Percentiles rank a stretch among this genome's conserved stretches.
Conservation (phyloP, 208 protist species). For the Plasmodiophora brassicae region DNA sequence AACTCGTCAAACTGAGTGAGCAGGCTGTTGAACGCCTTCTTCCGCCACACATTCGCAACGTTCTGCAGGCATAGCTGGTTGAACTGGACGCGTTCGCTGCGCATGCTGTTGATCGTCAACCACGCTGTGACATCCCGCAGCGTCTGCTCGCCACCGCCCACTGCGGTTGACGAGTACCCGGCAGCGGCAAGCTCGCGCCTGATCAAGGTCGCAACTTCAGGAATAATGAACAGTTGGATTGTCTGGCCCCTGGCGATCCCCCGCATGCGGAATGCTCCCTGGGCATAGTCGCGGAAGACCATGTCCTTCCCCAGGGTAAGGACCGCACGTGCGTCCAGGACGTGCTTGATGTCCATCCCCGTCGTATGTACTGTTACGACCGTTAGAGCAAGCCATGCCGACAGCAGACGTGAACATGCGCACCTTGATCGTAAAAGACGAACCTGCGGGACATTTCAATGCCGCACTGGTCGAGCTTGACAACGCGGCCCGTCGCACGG, state of each 20-base stretch:
- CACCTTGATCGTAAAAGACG: conserved; percentile 55
- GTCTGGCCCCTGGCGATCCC: conserved; percentile 81
- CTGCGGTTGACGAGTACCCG: neutral
- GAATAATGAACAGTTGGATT: conserved; percentile 80
- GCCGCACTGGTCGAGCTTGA: conserved; percentile 65
- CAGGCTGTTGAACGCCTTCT: conserved; percentile 27
- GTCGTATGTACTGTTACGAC: conserved; percentile 88
- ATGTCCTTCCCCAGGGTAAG: conserved; percentile 89
- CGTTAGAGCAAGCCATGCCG: neutral
- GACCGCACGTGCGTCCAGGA: conserved; percentile 74
- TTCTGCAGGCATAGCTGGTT: conserved; percentile 49
- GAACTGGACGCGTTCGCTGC: conserved; percentile 57
- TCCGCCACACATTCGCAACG: conserved; percentile 48
- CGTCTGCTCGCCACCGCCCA: neutral
- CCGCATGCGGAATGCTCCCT: conserved; percentile 72
- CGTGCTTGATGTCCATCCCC: conserved; percentile 86
- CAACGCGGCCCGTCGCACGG: conserved; percentile 62
- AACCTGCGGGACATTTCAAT: conserved; percentile 57
- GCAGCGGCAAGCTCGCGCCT: conserved; percentile 31
- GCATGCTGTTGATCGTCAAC: conserved; percentile 63
- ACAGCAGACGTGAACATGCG: neutral
- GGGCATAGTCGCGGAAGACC: conserved; percentile 83
- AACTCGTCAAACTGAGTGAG: neutral
- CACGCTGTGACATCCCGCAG: conserved; percentile 59
- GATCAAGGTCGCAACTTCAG: conserved; percentile 67